These are phyloP conservation scores for Lachnum nothofagi DNA, from an alignment of 2,329 filamentous ascomycete genomes.

Conservation along the genomic window DNA sequence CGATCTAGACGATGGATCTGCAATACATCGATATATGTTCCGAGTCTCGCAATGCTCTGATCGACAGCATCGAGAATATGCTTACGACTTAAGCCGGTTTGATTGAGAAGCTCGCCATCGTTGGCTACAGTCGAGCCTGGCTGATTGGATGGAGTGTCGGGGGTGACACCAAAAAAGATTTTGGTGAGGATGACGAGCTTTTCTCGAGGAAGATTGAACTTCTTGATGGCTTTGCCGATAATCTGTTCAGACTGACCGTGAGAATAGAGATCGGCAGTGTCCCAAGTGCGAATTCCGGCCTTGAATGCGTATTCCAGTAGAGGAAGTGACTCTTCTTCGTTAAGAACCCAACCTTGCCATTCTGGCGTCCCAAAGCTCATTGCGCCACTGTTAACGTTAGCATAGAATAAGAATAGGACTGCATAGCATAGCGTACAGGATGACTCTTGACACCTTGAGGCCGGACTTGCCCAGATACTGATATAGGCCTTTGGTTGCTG, in stretches of 20 bases:
- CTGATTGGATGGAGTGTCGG: slow-evolving; percentile 13
- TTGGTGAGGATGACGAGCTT: slow-evolving; percentile 55
- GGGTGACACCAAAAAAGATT: slow-evolving; percentile 41
- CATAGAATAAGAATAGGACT: no score
- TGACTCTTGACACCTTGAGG: no score
- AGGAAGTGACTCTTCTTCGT: slow-evolving; percentile 46
- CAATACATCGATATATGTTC: slow-evolving; percentile 56
- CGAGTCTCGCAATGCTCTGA: slow-evolving; percentile 49
- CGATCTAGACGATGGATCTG: slow-evolving; percentile 55
- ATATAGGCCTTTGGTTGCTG: no score
- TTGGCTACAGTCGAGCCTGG: no score
- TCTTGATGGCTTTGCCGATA: slow-evolving; percentile 53
- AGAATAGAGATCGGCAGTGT: slow-evolving; percentile 49
- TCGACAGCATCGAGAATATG: slow-evolving; percentile 63
- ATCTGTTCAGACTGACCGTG: slow-evolving; percentile 50
- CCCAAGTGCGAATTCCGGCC: slow-evolving; percentile 39
- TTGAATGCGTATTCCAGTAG: slow-evolving; percentile 14
- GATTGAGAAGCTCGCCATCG: no score
- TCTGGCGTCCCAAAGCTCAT: slow-evolving; percentile 55
- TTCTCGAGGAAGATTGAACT: slow-evolving; percentile 50
- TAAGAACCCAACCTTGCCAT: slow-evolving; percentile 49
- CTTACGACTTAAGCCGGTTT: slow-evolving; percentile 57
- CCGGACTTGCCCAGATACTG: no score
- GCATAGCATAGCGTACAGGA: no score
- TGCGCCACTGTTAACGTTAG: no score